Base-by-base conservation (phyloP, 2,329 filamentous ascomycete species). In the Parasarocladium wereldwijsianum region DNA sequence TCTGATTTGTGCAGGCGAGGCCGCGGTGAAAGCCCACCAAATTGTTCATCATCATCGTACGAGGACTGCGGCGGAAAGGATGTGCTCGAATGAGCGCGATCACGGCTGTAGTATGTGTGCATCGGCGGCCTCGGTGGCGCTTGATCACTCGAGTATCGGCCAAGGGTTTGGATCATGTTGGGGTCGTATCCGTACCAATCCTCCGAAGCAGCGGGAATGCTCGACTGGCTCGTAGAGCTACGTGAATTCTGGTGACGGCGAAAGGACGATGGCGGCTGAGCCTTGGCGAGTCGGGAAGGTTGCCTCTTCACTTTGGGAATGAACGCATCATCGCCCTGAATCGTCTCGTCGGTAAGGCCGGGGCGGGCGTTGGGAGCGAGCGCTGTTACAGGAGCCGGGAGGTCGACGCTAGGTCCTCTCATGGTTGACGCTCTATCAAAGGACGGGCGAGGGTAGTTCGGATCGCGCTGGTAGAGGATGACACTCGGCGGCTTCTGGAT, bases 281-380 rank as follows among this genome's bases (percentile, higher is more conserved):
- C 17, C 40, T 74, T 75, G 22, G 62, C 61, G 4, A 73, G 48
- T 12, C 68, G 60, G 4, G 66, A 66, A 3, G 60, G 54, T 10
- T 66, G 62, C 8, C 66, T 60, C 45, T 62, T 71, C 1, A 64
- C 54, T 8, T 57, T 52, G 6, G 62, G 49, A 17, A 76, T 46
- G 38, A 71, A 77, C 4, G 72, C 67, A 26, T 65, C 63, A 34
- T 68, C 71, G 19, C 72, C 71, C 5, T 70, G 69, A 3, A 76
- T 46, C 2, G 61, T 49, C 40, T 75, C 68, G 36, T 76, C 71
- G 3, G 72, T 76, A 5, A 77, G 57, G 11, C 72, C 72, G 2
- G 60, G 60, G 13, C 71, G 57, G n/a, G 71, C 58, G 40, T 76
- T 76, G 9, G 72, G 71, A 6, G 72, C 72, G 27, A 62, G 57